Evolutionary conservation across 306 rosid genomes (phyloP).

Genomic region (Cucumis sativus): Cucumber_9930_V3 NC_026657.2:11916501-11917000

Average conservation of each 20-base stretch:
- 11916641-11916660: constrained; percentile 22
- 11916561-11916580: constrained; percentile 69
- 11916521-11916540: constrained; percentile 84
- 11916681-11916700: not conserved
- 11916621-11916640: constrained; percentile 55
- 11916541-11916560: constrained; percentile 64
- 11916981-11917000: not conserved
- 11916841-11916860: too few species aligned
- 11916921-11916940: too few species aligned
- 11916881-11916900: too few species aligned
- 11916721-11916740: not conserved
- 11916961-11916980: too few species aligned
- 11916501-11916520: constrained; percentile 60
- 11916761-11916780: not conserved
- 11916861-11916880: too few species aligned
- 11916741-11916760: not conserved
- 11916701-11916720: not conserved
- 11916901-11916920: too few species aligned
- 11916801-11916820: too few species aligned
- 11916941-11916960: not conserved
- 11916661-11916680: constrained; percentile 27
- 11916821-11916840: too few species aligned
- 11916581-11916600: constrained; percentile 34
- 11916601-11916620: constrained; percentile 65
- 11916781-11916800: not conserved